These are phyloP conservation scores for Diaporthe nobilis DNA, from an alignment of 2,329 filamentous ascomycete genomes.

Conservation along the genomic window DNA sequence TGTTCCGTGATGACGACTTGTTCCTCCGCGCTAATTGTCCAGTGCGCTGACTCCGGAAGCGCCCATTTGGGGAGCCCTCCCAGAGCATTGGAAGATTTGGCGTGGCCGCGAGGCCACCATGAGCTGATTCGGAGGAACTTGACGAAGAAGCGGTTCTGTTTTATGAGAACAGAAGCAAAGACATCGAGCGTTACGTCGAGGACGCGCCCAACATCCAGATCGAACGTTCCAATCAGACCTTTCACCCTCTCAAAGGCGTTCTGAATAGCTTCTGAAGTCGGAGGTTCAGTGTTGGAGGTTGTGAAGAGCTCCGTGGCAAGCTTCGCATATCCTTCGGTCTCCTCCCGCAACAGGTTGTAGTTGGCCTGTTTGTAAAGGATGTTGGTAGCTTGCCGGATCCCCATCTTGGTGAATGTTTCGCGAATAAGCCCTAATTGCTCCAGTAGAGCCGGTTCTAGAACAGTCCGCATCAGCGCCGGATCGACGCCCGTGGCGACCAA, in stretches of 20 bases:
- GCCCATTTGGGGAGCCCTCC: slow-evolving; percentile 89
- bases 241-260: slow-evolving; percentile 94
- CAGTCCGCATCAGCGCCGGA: slow-evolving; percentile 79
- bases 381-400: slow-evolving; percentile 92
- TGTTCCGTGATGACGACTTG: slow-evolving; percentile 69
- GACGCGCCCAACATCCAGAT: slow-evolving; percentile 94
- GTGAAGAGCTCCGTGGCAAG: slow-evolving; percentile 96
- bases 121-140: slow-evolving; percentile 92
- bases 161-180: slow-evolving; percentile 92
- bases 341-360: slow-evolving; percentile 95
- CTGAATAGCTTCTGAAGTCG: slow-evolving; percentile 82
- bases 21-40: slow-evolving; percentile 77
- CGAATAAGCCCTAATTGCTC: slow-evolving; percentile 84
- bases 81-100: slow-evolving; percentile 61
- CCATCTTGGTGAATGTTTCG: slow-evolving; percentile 85
- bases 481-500: slow-evolving; percentile 81
- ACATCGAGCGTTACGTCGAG: slow-evolving; percentile 96
- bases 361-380: slow-evolving; percentile 95
- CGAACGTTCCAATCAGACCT: slow-evolving; percentile 95
- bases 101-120: slow-evolving; percentile 89
- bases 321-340: slow-evolving; percentile 97
- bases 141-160: slow-evolving; percentile 94
- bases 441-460: slow-evolving; percentile 85
- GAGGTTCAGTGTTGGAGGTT: slow-evolving; percentile 81
- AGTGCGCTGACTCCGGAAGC: slow-evolving; percentile 76